Conservation (phyloP, 371 early-diverging fungal genomes). For the Actinomucor elegans region DNA sequence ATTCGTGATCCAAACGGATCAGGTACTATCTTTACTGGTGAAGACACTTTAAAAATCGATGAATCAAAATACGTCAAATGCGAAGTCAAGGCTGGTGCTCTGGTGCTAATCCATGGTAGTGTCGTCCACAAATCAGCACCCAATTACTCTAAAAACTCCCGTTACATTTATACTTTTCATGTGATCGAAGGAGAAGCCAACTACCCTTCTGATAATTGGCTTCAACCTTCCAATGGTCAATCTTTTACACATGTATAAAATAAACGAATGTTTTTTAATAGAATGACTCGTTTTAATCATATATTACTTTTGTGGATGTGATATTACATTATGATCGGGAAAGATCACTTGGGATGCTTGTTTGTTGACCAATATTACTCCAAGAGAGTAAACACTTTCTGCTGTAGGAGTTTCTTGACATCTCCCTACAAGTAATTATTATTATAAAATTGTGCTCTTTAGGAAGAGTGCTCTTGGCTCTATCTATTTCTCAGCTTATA, state of each 20-base stretch:
- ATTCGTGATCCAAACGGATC: constrained; percentile 57
- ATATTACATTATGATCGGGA: too few relatives aligned
- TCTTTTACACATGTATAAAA: constrained; percentile 15
- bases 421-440: too few relatives aligned
- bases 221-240: constrained; percentile 10
- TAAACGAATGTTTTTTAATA: neutral
- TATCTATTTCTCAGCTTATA: too few relatives aligned
- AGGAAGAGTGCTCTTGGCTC: too few relatives aligned
- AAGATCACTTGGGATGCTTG: too few relatives aligned
- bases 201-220: constrained; percentile 74
- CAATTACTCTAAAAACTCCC: constrained; percentile 74
- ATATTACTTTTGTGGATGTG: too few relatives aligned
- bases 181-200: constrained; percentile 75
- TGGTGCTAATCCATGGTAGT: constrained; percentile 91
- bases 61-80: constrained; percentile 39
- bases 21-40: constrained; percentile 62
- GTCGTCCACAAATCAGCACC: constrained; percentile 83
- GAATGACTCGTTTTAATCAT: too few relatives aligned
- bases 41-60: constrained; percentile 34
- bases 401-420: too few relatives aligned
- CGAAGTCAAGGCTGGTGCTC: constrained; percentile 49
- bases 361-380: neutral
- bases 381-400: too few relatives aligned
- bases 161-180: constrained; percentile 95
- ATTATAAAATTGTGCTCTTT: too few relatives aligned